phyloP scores from a whole-genome alignment of 2,329 filamentous ascomycete genomes.

The Colletotrichum tropicale region DNA sequence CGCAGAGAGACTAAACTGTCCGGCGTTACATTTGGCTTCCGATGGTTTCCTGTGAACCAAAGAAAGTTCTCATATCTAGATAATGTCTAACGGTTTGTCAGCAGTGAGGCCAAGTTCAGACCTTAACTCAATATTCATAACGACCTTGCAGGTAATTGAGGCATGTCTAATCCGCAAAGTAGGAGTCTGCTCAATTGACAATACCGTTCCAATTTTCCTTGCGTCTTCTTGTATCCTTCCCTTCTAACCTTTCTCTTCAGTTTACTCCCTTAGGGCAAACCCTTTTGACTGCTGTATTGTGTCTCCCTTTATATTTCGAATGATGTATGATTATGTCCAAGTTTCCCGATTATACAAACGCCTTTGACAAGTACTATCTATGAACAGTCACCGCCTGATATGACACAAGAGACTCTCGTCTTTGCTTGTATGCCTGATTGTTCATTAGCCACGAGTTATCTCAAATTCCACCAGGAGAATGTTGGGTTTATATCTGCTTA shows the following conservation, averaged over 20 bases:
- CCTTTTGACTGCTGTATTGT: too few species aligned
- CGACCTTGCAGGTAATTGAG: neutral
- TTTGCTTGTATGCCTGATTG: neutral
- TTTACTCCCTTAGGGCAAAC: too few species aligned
- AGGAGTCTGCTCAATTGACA: neutral
- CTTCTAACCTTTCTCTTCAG: accelerated
- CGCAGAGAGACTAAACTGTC: neutral
- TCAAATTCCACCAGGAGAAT: accelerated
- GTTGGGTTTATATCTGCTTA: neutral
- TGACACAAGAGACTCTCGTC: neutral
- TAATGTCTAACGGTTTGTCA: neutral
- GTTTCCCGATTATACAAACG: neutral
- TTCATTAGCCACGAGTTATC: neutral
- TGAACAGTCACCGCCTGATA: neutral
- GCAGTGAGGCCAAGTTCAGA: neutral
- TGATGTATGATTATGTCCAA: accelerated
- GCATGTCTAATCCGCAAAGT: neutral
- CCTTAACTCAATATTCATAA: neutral
- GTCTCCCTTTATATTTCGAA: neutral
- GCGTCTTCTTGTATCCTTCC: neutral
- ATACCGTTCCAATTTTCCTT: neutral
- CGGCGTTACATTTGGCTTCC: neutral
- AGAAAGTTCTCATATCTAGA: neutral
- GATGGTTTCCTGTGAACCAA: neutral
- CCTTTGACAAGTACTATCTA: neutral